Base-by-base conservation (phyloP, 371 early-diverging fungal species). In the Mortierella polycephala region DNA sequence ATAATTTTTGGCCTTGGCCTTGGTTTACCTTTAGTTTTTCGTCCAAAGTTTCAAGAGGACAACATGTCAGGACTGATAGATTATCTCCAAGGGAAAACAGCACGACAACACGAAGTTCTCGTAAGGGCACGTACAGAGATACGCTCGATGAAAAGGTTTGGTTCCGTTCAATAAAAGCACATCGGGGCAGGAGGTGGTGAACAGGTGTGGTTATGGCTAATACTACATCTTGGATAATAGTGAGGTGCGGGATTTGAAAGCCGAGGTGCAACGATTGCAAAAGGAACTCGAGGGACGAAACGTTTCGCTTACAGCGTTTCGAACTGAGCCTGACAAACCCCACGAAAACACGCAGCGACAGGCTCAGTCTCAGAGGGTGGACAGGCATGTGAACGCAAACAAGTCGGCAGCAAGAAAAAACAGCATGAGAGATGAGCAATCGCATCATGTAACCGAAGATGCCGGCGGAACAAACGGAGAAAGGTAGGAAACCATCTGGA, bases 31-130 rank as follows among this genome's bases (percentile, higher is more conserved):
- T 1, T 40, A 42, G 14, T 30, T n/a, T 13, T 10, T 21, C n/a
- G 1, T 49, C 53, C 1, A 4, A 50, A 79, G 80, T 79, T 79
- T 21, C 80, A 79, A 18, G 73, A 73, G 21, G 62, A 73, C 5
- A 72, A 73, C 8, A 21, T 72, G 41, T 51, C 53, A 18, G 49
- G 41, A 16, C 44, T 79, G 14, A 45, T 79, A 13, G 60, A 73
- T 6, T 60, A 79, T 39, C 16, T 69, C n/a, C 41, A 61, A 52
- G 50, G 37, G 16, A 79, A 66, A 50, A 62, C 69, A 42, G 52
- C 14, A 20, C 47, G 80, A 13, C 80, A 79, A 23, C 66, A 64
- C 9, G 58, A 69, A 12, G 44, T 79, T 6, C 57, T 79, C 0
- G 16, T 64, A 0, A 69, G 63, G 37, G 68, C 64, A 4, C 73